These are phyloP conservation scores for Phaeoacremonium minimum DNA, from an alignment of 2,329 filamentous ascomycete species.

Conservation along the genomic window DNA sequence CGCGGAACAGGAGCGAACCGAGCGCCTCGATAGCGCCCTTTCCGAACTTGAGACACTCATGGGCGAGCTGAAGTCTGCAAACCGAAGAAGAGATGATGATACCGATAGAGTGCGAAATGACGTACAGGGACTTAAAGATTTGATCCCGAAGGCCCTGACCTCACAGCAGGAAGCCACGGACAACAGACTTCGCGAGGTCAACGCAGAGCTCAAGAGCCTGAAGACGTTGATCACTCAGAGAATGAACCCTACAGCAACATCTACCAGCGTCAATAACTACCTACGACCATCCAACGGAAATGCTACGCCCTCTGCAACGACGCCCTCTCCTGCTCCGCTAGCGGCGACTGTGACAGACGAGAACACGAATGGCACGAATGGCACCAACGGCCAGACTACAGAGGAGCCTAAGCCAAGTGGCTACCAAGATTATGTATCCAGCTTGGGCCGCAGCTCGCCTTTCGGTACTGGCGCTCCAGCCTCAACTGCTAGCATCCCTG, in stretches of 20 bases:
- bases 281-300: constrained; percentile 20
- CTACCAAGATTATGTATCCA: constrained; percentile 25
- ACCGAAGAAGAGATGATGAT: constrained; percentile 80
- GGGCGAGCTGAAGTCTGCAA: constrained; percentile 73
- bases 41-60: constrained; percentile 82
- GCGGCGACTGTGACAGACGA: constrained; percentile 15
- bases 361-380: constrained; percentile 20
- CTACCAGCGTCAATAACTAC: constrained; percentile 19
- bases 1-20: constrained; percentile 78
- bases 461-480: constrained; percentile 44
- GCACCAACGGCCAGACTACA: constrained; percentile 17
- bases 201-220: constrained; percentile 82
- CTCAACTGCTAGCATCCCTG: constrained; percentile 66
- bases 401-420: constrained; percentile 26
- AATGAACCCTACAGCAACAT: constrained; percentile 36
- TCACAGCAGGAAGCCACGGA: constrained; percentile 84
- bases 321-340: constrained; percentile 16
- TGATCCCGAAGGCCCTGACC: constrained; percentile 84
- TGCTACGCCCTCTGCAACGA: constrained; percentile 12
- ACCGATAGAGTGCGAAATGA: constrained; percentile 82
- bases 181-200: constrained; percentile 75
- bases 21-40: constrained; percentile 76
- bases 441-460: constrained; percentile 33
- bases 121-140: constrained; percentile 73
- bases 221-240: constrained; percentile 76